Conservation (phyloP, 2,329 filamentous ascomycete species). For the Ustulina deusta region DNA sequence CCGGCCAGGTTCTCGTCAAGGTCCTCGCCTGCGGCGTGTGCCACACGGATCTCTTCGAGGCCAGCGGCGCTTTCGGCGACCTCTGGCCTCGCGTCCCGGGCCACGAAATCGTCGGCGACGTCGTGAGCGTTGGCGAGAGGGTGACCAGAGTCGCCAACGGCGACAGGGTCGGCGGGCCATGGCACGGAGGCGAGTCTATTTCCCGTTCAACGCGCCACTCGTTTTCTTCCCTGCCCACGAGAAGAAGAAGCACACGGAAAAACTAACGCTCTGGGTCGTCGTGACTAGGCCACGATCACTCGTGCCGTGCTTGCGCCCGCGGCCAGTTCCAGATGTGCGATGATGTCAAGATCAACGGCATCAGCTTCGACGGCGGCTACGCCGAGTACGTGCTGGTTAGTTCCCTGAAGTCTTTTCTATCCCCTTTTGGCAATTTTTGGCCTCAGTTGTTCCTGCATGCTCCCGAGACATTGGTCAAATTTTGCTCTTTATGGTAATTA, state of each 20-base stretch:
- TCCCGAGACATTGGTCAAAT: too few relatives aligned
- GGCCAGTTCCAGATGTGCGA: slow-evolving; percentile 77
- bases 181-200: slow-evolving; percentile 69
- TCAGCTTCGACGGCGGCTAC: slow-evolving; percentile 74
- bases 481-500: too few relatives aligned
- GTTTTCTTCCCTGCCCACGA: neutral
- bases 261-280: neutral
- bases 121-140: slow-evolving; percentile 69
- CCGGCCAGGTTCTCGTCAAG: slow-evolving; percentile 75
- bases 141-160: slow-evolving; percentile 71
- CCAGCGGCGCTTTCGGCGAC: slow-evolving; percentile 64
- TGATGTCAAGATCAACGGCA: slow-evolving; percentile 72
- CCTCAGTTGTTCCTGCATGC: too few relatives aligned
- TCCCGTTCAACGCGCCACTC: neutral
- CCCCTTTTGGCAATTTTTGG: too few relatives aligned
- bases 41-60: slow-evolving; percentile 68
- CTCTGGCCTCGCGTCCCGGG: slow-evolving; percentile 73
- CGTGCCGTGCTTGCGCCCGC: slow-evolving; percentile 72
- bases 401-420: too few relatives aligned
- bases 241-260: neutral
- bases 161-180: slow-evolving; percentile 74
- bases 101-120: slow-evolving; percentile 77
- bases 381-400: slow-evolving; percentile 72
- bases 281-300: slow-evolving; percentile 66
- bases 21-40: slow-evolving; percentile 79